Percentiles rank a stretch among this genome's conserved stretches.
These are phyloP conservation scores for Cytauxzoon felis DNA, from an alignment of 169 alveolate genomes.

Conservation along the genomic window DNA sequence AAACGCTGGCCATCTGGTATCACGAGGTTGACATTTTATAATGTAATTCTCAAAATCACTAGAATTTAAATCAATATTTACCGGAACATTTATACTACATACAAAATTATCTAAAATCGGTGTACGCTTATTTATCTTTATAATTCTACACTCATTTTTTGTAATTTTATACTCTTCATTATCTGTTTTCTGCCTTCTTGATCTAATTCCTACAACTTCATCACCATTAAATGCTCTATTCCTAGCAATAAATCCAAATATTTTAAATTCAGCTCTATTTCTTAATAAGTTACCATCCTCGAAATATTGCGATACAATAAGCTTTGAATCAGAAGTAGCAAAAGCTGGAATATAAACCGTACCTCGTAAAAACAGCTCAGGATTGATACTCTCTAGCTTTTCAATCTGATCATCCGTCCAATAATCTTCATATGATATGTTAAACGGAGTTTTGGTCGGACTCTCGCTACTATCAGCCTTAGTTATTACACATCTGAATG, in stretches of 20 bases:
- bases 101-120: slow-evolving; percentile 32
- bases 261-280: slow-evolving; percentile 28
- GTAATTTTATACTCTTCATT: not conserved
- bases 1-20: slow-evolving; percentile 59
- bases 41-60: not conserved
- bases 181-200: slow-evolving; percentile 44
- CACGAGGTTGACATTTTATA: slow-evolving; percentile 57
- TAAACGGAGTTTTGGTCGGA: not conserved
- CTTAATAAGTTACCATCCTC: not conserved
- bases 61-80: slow-evolving; percentile 4
- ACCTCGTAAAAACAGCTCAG: slow-evolving; percentile 51
- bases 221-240: slow-evolving; percentile 76
- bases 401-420: slow-evolving; percentile 29
- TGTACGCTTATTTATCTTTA: slow-evolving; percentile 16
- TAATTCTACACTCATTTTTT: slow-evolving; percentile 36
- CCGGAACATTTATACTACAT: slow-evolving; percentile 3
- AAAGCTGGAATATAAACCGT: slow-evolving; percentile 58
- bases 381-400: slow-evolving; percentile 15
- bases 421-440: slow-evolving; percentile 34
- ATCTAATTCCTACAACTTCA: slow-evolving; percentile 63
- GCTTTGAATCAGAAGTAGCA: slow-evolving; percentile 43
- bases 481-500: no score
- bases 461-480: not conserved
- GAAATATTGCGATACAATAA: slow-evolving; percentile 1
- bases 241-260: slow-evolving; percentile 73